A percentile compares a stretch with the other conserved stretches of the same genome.
Evolutionary conservation across 176 grass and related monocot genomes (phyloP).

Genomic region (Carex cristatella): DNA sequence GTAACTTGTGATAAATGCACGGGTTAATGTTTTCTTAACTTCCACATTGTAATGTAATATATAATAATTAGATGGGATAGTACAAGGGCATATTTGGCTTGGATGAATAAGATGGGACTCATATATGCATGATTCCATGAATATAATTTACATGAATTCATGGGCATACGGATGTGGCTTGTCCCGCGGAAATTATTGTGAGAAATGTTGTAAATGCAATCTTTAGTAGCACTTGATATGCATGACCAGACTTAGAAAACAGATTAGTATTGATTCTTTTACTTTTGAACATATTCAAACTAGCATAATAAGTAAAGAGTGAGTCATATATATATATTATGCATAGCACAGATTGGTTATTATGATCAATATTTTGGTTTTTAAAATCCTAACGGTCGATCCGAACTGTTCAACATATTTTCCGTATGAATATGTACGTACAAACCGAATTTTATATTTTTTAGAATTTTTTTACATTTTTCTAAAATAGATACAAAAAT

Average conservation of each 20-base stretch:
- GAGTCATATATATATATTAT: too few relatives aligned
- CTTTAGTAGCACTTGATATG: not conserved
- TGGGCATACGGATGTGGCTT: not conserved
- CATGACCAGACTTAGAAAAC: not conserved
- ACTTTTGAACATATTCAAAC: not conserved
- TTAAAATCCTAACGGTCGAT: too few relatives aligned
- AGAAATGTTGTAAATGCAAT: not conserved
- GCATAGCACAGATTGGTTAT: too few relatives aligned
- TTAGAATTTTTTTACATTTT: too few relatives aligned
- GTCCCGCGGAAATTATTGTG: not conserved
- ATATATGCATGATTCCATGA: not conserved
- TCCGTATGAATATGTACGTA: too few relatives aligned
- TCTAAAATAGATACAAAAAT: too few relatives aligned
- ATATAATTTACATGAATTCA: not conserved
- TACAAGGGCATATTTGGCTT: not conserved
- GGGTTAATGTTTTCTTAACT: not conserved
- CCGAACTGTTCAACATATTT: too few relatives aligned
- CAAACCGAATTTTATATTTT: too few relatives aligned
- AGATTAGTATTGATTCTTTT: not conserved
- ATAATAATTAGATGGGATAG: not conserved
- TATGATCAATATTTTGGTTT: too few relatives aligned
- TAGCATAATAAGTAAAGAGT: not conserved
- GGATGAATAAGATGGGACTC: not conserved
- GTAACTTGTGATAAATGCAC: slow-evolving; percentile 35
- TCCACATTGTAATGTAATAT: not conserved